phyloP scores from a whole-genome alignment of 1,284 basidiomycete species.

The Rhodotorula sp. region DNA sequence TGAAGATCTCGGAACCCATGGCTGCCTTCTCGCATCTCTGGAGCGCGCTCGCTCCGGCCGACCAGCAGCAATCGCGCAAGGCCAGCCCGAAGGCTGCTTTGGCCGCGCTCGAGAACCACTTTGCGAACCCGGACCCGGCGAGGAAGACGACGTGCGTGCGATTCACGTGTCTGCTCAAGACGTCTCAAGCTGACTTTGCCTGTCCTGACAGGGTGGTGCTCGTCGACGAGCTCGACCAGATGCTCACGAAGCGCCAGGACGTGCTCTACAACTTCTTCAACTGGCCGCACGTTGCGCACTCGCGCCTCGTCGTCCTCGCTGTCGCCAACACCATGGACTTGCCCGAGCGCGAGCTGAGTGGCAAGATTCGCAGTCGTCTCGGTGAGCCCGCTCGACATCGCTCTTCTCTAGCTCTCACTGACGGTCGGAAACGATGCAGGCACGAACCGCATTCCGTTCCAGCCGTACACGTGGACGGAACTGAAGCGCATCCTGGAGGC shows the following conservation, averaged over 20 bases:
- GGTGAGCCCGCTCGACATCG: slow-evolving; percentile 56
- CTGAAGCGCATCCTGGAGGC: slow-evolving; percentile 84
- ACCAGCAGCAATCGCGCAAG: slow-evolving; percentile 8
- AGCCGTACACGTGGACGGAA: slow-evolving; percentile 80
- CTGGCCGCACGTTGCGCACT: slow-evolving; percentile 87
- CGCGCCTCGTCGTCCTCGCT: slow-evolving; percentile 89
- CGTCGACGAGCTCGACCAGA: slow-evolving; percentile 97
- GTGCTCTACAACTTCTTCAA: slow-evolving; percentile 99
- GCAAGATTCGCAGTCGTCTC: slow-evolving; percentile 86
- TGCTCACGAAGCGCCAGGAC: slow-evolving; percentile 93
- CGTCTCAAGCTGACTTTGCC: not conserved
- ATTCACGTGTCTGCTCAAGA: too few species aligned
- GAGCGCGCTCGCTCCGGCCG: slow-evolving; percentile 64
- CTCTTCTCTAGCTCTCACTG: not conserved
- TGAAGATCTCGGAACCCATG: slow-evolving; percentile 83
- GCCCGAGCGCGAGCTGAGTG: slow-evolving; percentile 88
- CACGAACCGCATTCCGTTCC: slow-evolving; percentile 93
- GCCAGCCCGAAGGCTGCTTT: slow-evolving; percentile 41
- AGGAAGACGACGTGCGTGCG: slow-evolving; percentile 41
- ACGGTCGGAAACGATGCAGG: slow-evolving; percentile 56
- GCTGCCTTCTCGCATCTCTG: slow-evolving; percentile 86
- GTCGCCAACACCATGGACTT: slow-evolving; percentile 99
- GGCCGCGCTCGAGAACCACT: slow-evolving; percentile 43
- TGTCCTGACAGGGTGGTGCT: slow-evolving; percentile 65
- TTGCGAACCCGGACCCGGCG: slow-evolving; percentile 44